Percentiles rank a stretch among this genome's conserved stretches.
Conservation (phyloP, 2,329 filamentous ascomycete species). For the Aureobasidium sp. region DNA sequence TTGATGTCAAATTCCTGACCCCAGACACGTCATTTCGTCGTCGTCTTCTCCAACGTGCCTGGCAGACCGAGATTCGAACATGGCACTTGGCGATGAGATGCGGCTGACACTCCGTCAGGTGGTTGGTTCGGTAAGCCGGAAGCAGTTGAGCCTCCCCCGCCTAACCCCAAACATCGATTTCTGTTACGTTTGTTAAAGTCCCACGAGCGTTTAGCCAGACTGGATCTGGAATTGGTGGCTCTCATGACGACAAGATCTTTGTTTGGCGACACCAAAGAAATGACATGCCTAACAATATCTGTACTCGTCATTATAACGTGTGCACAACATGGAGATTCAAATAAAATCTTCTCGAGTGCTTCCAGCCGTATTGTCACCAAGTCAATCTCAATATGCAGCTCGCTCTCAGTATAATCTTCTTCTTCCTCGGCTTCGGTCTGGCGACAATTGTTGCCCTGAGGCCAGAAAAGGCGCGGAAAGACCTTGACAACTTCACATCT, state of each 20-base stretch:
- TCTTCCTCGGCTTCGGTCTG: slow-evolving; percentile 15
- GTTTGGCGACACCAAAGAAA: neutral
- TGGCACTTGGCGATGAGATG: neutral
- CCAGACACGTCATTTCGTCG: neutral
- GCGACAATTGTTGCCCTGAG: slow-evolving; percentile 14
- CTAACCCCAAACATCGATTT: neutral
- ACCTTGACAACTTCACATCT: neutral
- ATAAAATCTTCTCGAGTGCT: neutral
- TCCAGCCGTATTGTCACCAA: neutral
- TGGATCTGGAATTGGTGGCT: neutral
- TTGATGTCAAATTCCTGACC: neutral
- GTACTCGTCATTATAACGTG: neutral
- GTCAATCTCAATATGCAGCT: slow-evolving; percentile 13
- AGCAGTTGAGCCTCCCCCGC: neutral
- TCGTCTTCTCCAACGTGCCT: neutral
- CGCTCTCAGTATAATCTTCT: slow-evolving; percentile 15
- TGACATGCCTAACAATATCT: neutral
- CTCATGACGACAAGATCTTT: slow-evolving; percentile 4
- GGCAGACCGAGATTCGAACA: neutral
- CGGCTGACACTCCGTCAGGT: neutral
- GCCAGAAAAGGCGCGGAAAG: slow-evolving; percentile 14
- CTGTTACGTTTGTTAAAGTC: neutral
- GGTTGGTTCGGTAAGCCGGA: neutral
- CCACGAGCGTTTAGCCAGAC: neutral
- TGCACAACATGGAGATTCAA: neutral